These are phyloP conservation scores for Emericellopsis cladophorae DNA, from an alignment of 2,329 filamentous ascomycete genomes.

Conservation along the genomic window DNA sequence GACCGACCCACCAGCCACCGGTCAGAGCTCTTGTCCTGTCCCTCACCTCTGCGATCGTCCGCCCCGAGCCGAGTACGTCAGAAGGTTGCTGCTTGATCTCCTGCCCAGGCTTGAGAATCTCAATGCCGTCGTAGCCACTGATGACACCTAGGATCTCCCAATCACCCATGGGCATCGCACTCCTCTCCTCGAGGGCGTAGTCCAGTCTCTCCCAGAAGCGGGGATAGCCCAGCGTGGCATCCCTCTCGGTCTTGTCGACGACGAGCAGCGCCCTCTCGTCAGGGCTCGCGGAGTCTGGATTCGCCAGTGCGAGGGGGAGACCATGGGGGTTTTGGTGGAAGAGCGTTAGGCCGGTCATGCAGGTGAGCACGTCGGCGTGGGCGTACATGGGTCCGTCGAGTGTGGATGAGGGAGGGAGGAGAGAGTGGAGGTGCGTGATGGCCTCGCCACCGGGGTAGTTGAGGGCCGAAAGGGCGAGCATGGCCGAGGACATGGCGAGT, in stretches of 20 bases:
- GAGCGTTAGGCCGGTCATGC: slow-evolving; percentile 59
- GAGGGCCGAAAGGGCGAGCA: slow-evolving; percentile 70
- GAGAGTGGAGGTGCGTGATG: slow-evolving; percentile 38
- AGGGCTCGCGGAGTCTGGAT: slow-evolving; percentile 7
- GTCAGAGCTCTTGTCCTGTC: slow-evolving; percentile 30
- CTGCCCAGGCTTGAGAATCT: slow-evolving; percentile 38
- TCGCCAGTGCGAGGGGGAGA: slow-evolving; percentile 18
- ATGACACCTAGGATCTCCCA: slow-evolving; percentile 48
- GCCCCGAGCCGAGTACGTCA: slow-evolving; percentile 31
- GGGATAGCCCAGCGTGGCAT: slow-evolving; percentile 25
- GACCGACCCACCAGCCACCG: slow-evolving; percentile 53
- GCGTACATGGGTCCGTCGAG: slow-evolving; percentile 16
- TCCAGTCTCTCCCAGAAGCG: slow-evolving; percentile 53
- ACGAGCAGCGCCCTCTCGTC: slow-evolving; percentile 11
- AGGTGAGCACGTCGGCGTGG: slow-evolving; percentile 54
- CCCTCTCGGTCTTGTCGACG: slow-evolving; percentile 53
- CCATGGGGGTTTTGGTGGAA: slow-evolving; percentile 40
- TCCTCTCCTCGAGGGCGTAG: slow-evolving; percentile 46
- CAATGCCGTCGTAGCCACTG: slow-evolving; percentile 44
- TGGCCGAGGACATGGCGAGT: slow-evolving; percentile 46
- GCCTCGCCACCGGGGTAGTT: slow-evolving; percentile 92
- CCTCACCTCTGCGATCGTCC: slow-evolving; percentile 22
- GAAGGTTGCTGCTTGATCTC: slow-evolving; percentile 2
- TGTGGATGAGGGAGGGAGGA: slow-evolving; percentile 7
- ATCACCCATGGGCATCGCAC: slow-evolving; percentile 27